These are phyloP conservation scores for Fusarium sarcochroum DNA, from an alignment of 2,329 filamentous ascomycete genomes.

Conservation along the genomic window DNA sequence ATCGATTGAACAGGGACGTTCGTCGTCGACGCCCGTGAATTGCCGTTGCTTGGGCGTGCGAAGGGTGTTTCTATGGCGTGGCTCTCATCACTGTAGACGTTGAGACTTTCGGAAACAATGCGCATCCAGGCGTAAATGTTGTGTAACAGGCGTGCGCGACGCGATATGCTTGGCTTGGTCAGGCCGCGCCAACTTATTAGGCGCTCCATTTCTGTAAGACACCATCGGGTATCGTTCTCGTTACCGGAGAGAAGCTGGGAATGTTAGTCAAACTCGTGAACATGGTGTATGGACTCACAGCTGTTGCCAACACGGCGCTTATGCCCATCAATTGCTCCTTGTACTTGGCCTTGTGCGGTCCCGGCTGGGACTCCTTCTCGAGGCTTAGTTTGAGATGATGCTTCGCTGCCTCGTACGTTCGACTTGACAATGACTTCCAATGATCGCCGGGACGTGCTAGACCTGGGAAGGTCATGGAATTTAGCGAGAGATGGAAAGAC, in stretches of 20 bases:
- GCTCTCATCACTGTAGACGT: slow-evolving; percentile 35
- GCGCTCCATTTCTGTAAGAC: slow-evolving; percentile 43
- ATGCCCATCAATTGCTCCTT: slow-evolving; percentile 43
- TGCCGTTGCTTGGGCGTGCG: neutral
- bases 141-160: slow-evolving; percentile 37
- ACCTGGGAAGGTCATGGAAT: slow-evolving; percentile 17
- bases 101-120: slow-evolving; percentile 42
- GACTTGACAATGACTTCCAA: slow-evolving; percentile 22
- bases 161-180: slow-evolving; percentile 39
- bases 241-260: slow-evolving; percentile 31
- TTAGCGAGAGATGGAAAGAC: slow-evolving; percentile 33
- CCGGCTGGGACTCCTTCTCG: slow-evolving; percentile 37
- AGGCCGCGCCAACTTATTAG: slow-evolving; percentile 41
- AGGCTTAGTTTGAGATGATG: slow-evolving; percentile 41
- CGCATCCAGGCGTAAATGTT: slow-evolving; percentile 47
- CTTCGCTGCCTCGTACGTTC: slow-evolving; percentile 42
- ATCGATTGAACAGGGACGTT: slow-evolving; percentile 14
- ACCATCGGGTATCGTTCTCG: slow-evolving; percentile 35
- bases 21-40: slow-evolving; percentile 1
- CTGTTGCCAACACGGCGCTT: slow-evolving; percentile 37
- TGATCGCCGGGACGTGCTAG: slow-evolving; percentile 22
- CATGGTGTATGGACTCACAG: slow-evolving; percentile 6
- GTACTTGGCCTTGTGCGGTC: slow-evolving; percentile 39
- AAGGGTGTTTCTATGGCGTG: slow-evolving; percentile 29
- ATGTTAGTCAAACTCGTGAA: rapidly evolving